Base-by-base conservation (phyloP, 768 basidiomycete genomes). In the Mrakia gelida region DNA sequence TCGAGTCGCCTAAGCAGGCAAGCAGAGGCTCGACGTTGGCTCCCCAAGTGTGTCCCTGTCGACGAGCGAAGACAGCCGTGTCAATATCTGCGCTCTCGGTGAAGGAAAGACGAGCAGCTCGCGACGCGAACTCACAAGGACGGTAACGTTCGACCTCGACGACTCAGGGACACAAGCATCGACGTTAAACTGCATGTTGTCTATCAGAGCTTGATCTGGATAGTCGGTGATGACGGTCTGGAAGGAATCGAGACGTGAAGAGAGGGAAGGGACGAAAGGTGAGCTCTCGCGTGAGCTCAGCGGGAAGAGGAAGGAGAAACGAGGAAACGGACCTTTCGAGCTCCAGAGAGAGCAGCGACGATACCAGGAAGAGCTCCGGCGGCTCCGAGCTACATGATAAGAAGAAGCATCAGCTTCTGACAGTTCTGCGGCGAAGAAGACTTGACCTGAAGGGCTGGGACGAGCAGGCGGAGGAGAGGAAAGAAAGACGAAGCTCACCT, bases 141-240 rank as follows among this genome's bases (percentile, higher is more conserved):
- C 86, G 10, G 79, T 79, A 1, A 84, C 83, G 0, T 79, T 76
- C 5, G 13, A 76, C 56, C 80, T 75, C 23, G 80, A 73, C 10
- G 81, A 77, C 26, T 80, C 74, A 56, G 76, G 80, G 3, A 91
- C 74, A 81, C 97, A 97, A 21, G 82, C 80, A 5, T 85, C 82
- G 0, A 92, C 88, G 81, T 98, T 98, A 73, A 87, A 83, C 7
- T 84, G 81, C 43, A 98, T 87, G 83, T 98, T 98, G 3, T 91
- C 86, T 34, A 98, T 83, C 41, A 98, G 87, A 16, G 86, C 83
- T 2, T 86, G 81, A 80, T 98, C 96, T 0, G 96, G 96, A 83
- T 98, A 98, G 84, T 99, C 97, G 0, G 97, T 97, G 68, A 95
- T 84, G 3, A 97, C 88, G 3, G 91, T 90, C 92, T 93, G 80